A percentile compares a stretch with the other conserved stretches of the same genome.
phyloP scores from a whole-genome alignment of 2,329 filamentous ascomycete genomes.

The Monilinia laxa region DNA sequence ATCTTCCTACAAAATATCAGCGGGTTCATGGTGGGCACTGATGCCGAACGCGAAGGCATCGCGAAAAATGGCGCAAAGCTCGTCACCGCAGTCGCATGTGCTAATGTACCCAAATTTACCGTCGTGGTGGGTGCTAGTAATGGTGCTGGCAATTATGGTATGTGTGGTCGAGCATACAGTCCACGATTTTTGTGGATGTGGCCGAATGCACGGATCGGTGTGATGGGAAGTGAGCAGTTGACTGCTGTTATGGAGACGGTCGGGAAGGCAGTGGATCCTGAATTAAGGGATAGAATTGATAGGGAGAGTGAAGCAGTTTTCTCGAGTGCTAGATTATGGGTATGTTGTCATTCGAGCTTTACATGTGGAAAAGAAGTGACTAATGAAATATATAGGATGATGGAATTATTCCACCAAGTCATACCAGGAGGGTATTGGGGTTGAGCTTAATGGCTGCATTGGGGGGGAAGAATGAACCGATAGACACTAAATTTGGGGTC shows the following conservation, averaged over 20 bases:
- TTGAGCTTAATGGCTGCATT: slow-evolving; percentile 71
- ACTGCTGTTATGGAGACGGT: slow-evolving; percentile 93
- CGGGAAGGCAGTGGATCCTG: slow-evolving; percentile 76
- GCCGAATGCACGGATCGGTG: slow-evolving; percentile 93
- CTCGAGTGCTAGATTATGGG: slow-evolving; percentile 88
- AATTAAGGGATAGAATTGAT: slow-evolving; percentile 81
- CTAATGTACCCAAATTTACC: slow-evolving; percentile 93
- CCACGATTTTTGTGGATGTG: slow-evolving; percentile 93
- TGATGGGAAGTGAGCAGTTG: slow-evolving; percentile 95
- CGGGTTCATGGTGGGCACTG: slow-evolving; percentile 95
- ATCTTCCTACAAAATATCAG: slow-evolving; percentile 96
- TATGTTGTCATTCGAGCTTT: slow-evolving; percentile 27
- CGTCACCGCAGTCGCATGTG: slow-evolving; percentile 91
- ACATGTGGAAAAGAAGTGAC: slow-evolving; percentile 17
- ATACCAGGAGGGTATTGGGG: slow-evolving; percentile 71
- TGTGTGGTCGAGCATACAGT: slow-evolving; percentile 94
- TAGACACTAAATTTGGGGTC: slow-evolving; percentile 71
- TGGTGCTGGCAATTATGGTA: slow-evolving; percentile 95
- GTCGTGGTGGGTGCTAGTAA: slow-evolving; percentile 93
- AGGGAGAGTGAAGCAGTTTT: slow-evolving; percentile 85
- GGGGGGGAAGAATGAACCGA: slow-evolving; percentile 62
- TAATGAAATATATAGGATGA: slow-evolving; percentile 56
- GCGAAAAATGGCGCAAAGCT: slow-evolving; percentile 98
- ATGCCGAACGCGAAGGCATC: slow-evolving; percentile 91
- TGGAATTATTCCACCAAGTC: slow-evolving; percentile 74